phyloP scores from a whole-genome alignment of 2,329 filamentous ascomycete species.

The Arthroderma sp. region DNA sequence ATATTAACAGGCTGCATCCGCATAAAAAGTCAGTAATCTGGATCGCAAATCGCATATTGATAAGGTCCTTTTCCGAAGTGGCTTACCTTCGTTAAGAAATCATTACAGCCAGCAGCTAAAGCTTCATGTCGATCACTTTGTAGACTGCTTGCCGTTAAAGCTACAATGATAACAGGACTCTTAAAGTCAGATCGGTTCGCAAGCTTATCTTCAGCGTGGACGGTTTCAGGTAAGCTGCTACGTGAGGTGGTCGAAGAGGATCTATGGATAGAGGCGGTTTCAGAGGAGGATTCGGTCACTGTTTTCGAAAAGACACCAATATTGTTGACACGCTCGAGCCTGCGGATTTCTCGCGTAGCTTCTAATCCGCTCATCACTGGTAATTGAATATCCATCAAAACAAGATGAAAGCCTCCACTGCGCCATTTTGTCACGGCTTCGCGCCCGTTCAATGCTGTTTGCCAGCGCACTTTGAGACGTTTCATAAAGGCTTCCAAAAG shows the following conservation, averaged over 20 bases:
- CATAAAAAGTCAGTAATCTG: conserved; percentile 1
- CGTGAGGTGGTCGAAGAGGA: not conserved
- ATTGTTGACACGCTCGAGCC: conserved; percentile 77
- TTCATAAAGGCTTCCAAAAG: conserved; percentile 94
- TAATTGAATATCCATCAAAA: conserved; percentile 96
- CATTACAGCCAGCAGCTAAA: conserved; percentile 88
- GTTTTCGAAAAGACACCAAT: conserved; percentile 81
- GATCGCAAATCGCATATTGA: not conserved
- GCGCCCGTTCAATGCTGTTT: conserved; percentile 89
- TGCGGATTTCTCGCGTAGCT: conserved; percentile 84
- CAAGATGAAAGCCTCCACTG: conserved; percentile 81
- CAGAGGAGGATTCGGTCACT: conserved; percentile 37
- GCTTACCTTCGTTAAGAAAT: conserved; percentile 89
- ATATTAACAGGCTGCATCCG: conserved; percentile 77
- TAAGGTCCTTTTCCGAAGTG: not conserved
- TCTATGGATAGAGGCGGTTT: not conserved
- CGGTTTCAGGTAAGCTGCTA: conserved; percentile 20
- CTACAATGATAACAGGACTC: conserved; percentile 94
- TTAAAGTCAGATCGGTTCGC: conserved; percentile 55
- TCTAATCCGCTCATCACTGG: conserved; percentile 94
- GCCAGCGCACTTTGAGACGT: conserved; percentile 86
- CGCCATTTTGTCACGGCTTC: conserved; percentile 93
- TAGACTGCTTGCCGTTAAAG: conserved; percentile 82
- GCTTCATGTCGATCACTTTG: conserved; percentile 94
- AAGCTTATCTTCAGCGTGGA: conserved; percentile 26